Base-by-base conservation (phyloP, 2,329 filamentous ascomycete genomes). In the Epichloe aotearoae region DNA sequence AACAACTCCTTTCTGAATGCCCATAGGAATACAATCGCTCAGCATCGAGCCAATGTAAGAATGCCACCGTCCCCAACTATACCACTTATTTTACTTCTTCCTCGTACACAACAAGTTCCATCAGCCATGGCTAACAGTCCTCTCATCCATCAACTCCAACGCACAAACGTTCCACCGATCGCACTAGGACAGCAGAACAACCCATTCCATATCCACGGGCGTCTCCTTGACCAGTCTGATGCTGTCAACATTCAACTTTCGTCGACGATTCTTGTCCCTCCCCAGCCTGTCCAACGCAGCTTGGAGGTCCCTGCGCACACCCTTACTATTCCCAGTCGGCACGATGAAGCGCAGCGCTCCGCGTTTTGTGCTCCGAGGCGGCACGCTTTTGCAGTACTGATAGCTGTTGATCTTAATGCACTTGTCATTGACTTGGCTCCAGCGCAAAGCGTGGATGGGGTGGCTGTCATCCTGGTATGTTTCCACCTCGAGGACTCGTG, bases 401-500 rank as follows among this genome's bases (percentile, higher is more conserved):
- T 41, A 41, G 51, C 57, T 57, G 43, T 30, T 52, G 23, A 59
- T 34, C 7, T 47, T 17, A 15, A 59, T 34, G 45, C 42, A 51
- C 2, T 17, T n/a, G 20, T 46, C 43, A 14, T 53, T 47, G 20
- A 38, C 7, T 36, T 57, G 47, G 6, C 39, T 50, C 52, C 56
- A 59, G 23, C 45, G 17, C 2, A 59, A 34, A 5, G 51, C 39
- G 26, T 59, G 57, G 26, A 47, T 34, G 1, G 56, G 54, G n/a
- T 43, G 47, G 11, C 15, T 26, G 4, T 38, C 44, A 1, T 44
- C 45, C 34, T 55, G 49, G 5, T 20, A 15, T 6, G 47, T 45
- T 17, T 34, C 7, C 30, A n/a, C 36, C 39, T 39, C 20, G 36
- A 43, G 42, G 26, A 17, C 15, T 7, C 26, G 26, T 8, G 19